A percentile compares a stretch with the other conserved stretches of the same genome.
Conservation (phyloP, 805 yeast species). For the Hanseniaspora taiwanica region DNA sequence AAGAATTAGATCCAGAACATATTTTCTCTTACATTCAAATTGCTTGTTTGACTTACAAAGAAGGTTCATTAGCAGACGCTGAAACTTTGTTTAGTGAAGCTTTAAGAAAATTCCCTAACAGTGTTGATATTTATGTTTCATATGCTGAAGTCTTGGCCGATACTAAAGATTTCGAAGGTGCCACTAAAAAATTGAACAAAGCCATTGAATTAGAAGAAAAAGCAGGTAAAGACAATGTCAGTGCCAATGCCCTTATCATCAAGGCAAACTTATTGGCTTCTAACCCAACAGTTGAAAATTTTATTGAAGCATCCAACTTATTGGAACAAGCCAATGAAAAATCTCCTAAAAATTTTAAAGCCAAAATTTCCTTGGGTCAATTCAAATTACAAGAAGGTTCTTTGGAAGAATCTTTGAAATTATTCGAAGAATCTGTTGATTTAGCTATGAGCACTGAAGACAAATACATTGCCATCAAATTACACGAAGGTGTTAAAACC, state of each 20-base stretch:
- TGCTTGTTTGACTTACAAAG: constrained; percentile 83
- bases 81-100: constrained; percentile 58
- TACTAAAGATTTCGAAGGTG: constrained; percentile 29
- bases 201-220: constrained; percentile 68
- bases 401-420: constrained; percentile 64
- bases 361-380: constrained; percentile 85
- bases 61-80: constrained; percentile 46
- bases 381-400: constrained; percentile 72
- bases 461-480: constrained; percentile 78
- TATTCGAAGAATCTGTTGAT: constrained; percentile 72
- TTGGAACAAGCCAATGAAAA: constrained; percentile 63
- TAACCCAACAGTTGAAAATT: constrained; percentile 30
- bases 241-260: constrained; percentile 81
- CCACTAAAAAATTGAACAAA: constrained; percentile 71
- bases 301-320: constrained; percentile 47
- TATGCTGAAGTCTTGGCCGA: constrained; percentile 79
- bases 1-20: constrained; percentile 58
- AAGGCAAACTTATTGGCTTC: constrained; percentile 65
- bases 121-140: constrained; percentile 88
- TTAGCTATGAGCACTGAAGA: constrained; percentile 78
- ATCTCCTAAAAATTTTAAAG: constrained; percentile 85
- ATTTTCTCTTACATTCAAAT: constrained; percentile 81
- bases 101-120: constrained; percentile 62
- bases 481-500: constrained; percentile 85
- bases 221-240: constrained; percentile 55